Evolutionary conservation across 345 rosid species (phyloP).

Genomic region (Diplotaxis tenuifolia): DNA sequence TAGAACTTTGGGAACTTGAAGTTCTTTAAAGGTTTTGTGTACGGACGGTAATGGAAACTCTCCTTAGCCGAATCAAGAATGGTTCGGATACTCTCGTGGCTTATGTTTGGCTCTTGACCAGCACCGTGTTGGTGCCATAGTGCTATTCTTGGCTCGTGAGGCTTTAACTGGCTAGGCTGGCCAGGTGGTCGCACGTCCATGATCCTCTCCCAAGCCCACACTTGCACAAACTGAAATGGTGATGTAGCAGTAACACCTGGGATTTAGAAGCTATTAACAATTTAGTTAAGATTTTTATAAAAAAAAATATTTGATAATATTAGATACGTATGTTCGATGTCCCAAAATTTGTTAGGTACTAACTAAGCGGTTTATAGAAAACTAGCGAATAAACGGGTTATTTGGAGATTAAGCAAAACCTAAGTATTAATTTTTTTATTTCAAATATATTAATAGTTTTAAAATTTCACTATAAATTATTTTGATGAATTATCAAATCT

Average conservation of each 20-base stretch:
- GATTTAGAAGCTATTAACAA: no score
- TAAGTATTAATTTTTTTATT: no score
- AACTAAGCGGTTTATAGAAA: no score
- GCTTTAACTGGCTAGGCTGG: constrained; percentile 27
- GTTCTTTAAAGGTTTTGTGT: constrained; percentile 15
- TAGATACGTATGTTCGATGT: no score
- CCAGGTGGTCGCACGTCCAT: constrained; percentile 20
- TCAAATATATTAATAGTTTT: no score
- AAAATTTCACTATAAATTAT: no score
- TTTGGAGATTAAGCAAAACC: no score
- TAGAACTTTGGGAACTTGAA: constrained; percentile 24
- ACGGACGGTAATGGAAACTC: constrained; percentile 25
- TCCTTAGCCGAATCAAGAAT: constrained; percentile 31
- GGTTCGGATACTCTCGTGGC: constrained; percentile 16
- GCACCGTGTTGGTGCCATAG: constrained; percentile 29
- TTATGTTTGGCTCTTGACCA: neutral
- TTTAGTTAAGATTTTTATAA: no score
- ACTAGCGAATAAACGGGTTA: no score
- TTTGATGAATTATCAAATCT: no score
- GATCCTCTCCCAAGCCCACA: constrained; percentile 51
- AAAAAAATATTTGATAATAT: no score
- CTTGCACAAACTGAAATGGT: constrained; percentile 39
- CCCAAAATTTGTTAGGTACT: no score
- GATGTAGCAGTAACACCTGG: constrained; percentile 11
- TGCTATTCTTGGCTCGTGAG: constrained; percentile 38